Base-by-base conservation (phyloP, 2,329 filamentous ascomycete species). In the Calonectria pteridis region DNA sequence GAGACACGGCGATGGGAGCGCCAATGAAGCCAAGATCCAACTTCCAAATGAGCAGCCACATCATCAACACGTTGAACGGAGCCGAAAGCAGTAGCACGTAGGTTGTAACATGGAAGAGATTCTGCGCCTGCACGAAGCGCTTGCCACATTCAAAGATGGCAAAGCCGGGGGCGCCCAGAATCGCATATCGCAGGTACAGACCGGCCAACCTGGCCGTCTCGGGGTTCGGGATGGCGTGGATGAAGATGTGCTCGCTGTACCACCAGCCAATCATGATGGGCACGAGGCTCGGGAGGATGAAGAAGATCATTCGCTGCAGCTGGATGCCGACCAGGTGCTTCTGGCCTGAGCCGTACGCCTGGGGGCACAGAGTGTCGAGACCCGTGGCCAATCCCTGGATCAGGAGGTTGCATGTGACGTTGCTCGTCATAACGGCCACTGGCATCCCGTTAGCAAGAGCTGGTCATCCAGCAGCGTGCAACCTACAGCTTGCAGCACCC, bases 271-370 rank as follows among this genome's bases (percentile, higher is more conserved):
- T 81, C 7, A 89, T 91, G 77, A 97, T 93, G 0, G 94, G 94
- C 23, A 95, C 88, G 1, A 92, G 93, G 75, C 95, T 89, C 2
- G 88, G 82, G 87, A 93, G 93, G 2, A 97, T 88, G 81, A 97
- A 96, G 81, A 89, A 93, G 1, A 94, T 87, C 94, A 96, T 96
- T 71, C 94, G 90, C 84, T 97, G 94, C 74, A 95, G 89, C 79
- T 97, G 94, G 65, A 97, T 84, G 1, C 94, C 94, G 13, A 98
- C 96, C 4, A 98, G 90, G 78, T 96, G 94, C 82, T 94, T 97
- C 82, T 93, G 94, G 0, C 96, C 96, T 0, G 94, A 97, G 2
- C 96, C 96, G 82, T 97, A 98, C 0, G 96, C 96, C 84, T 98
- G 96, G 0, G 96, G 92, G 83, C 96, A 98, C 2, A 98, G 91